Evolutionary conservation across 1,284 basidiomycete genomes (phyloP).

Genomic region (Cryptococcus sp.): DNA sequence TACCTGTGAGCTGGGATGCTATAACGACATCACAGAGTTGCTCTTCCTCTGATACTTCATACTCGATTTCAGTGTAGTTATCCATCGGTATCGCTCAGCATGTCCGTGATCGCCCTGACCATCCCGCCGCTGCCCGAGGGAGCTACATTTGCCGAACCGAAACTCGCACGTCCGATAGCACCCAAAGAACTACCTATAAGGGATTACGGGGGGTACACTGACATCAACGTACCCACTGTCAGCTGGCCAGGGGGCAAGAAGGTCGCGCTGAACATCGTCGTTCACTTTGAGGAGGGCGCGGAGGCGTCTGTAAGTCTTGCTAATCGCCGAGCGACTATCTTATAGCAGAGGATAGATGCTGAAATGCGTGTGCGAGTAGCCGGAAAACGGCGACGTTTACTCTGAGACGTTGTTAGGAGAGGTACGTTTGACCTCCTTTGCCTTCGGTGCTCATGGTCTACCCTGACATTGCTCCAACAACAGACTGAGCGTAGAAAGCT

Average conservation of each 20-base stretch:
- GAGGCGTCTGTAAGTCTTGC: background rate
- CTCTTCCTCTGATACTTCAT: too few relatives aligned
- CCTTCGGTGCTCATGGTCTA: too few relatives aligned
- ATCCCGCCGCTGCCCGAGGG: slow-evolving; percentile 2
- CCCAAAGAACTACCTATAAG: background rate
- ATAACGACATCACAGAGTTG: too few relatives aligned
- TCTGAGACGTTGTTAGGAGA: slow-evolving; percentile 2
- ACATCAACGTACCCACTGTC: background rate
- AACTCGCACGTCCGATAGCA: background rate
- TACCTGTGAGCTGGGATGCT: too few relatives aligned
- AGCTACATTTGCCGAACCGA: background rate
- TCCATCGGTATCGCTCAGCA: slow-evolving; percentile 48
- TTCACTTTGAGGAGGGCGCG: slow-evolving; percentile 7
- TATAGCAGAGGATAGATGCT: background rate
- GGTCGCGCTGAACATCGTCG: slow-evolving; percentile 5
- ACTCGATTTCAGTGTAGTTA: too few relatives aligned
- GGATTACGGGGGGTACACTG: slow-evolving; percentile 4
- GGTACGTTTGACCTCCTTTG: background rate
- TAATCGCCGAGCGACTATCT: too few relatives aligned
- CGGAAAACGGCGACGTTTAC: slow-evolving; percentile 1
- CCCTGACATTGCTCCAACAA: too few relatives aligned
- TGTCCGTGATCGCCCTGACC: slow-evolving; percentile 62
- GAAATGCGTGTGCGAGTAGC: background rate
- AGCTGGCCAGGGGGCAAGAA: slow-evolving; percentile 5
- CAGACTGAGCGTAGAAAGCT: slow-evolving; percentile 4